Percentiles rank a stretch among this genome's conserved stretches.
These are phyloP conservation scores for Saussurea involucrata DNA, from an alignment of 129 eudicot genomes.

Conservation along the genomic window DNA sequence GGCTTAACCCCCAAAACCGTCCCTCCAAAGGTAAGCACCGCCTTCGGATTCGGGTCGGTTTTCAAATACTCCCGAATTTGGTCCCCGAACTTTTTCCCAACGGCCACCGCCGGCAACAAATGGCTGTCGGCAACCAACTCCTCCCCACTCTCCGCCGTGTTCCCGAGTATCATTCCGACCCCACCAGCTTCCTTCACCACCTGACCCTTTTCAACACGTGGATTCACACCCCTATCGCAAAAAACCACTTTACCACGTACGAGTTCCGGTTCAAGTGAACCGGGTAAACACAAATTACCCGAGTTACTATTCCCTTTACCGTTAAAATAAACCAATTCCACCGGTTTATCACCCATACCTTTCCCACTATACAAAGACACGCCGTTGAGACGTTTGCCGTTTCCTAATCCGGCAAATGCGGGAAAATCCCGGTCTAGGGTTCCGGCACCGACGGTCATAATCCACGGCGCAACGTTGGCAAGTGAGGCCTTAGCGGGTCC, in stretches of 20 bases:
- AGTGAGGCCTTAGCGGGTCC: conserved; percentile 60
- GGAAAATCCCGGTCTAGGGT: conserved; percentile 87
- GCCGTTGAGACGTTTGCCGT: conserved; percentile 43
- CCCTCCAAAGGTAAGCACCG: conserved; percentile 64
- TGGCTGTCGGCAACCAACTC: conserved; percentile 88
- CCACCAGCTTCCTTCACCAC: conserved; percentile 80
- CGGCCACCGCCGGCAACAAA: conserved; percentile 79
- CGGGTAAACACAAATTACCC: conserved; percentile 63
- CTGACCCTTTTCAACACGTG: conserved; percentile 78
- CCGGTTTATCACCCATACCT: conserved; percentile 62
- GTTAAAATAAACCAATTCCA: conserved; percentile 44
- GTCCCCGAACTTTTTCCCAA: conserved; percentile 60
- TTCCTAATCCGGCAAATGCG: conserved; percentile 52
- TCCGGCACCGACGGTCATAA: conserved; percentile 91
- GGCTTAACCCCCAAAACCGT: conserved; percentile 82
- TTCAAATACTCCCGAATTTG: conserved; percentile 50
- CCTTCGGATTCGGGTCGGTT: conserved; percentile 32
- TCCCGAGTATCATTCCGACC: conserved; percentile 79
- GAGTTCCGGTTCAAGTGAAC: conserved; percentile 48
- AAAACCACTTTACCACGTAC: conserved; percentile 74
- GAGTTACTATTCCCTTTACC: conserved; percentile 23
- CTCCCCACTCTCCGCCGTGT: conserved; percentile 86
- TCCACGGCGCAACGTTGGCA: conserved; percentile 91
- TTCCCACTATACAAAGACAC: conserved; percentile 76
- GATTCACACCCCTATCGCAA: conserved; percentile 72